phyloP scores from a whole-genome alignment of 2,329 filamentous ascomycete species.

The Fusarium sp. region DNA sequence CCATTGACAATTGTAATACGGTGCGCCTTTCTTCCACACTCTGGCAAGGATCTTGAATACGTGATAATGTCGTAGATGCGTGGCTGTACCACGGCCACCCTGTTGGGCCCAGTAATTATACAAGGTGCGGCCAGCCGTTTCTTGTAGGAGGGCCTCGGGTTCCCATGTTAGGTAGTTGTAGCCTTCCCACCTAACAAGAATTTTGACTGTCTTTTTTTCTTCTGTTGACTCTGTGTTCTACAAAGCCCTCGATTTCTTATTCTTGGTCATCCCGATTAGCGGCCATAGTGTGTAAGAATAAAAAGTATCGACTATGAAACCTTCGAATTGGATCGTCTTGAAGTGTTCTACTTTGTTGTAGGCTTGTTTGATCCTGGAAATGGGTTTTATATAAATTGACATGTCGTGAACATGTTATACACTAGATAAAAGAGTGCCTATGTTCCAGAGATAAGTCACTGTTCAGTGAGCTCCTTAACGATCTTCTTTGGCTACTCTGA shows the following conservation, averaged over 20 bases:
- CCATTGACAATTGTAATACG: neutral
- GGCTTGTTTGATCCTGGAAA: accelerated
- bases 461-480: neutral
- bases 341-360: neutral
- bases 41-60: neutral
- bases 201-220: accelerated
- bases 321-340: accelerated
- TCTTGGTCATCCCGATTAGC: neutral
- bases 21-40: neutral
- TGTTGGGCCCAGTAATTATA: neutral
- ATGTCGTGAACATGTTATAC: accelerated
- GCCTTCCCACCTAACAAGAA: neutral
- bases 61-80: neutral
- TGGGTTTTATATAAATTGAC: neutral
- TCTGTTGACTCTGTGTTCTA: neutral
- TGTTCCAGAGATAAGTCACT: no score
- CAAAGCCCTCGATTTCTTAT: neutral
- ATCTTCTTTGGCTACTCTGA: neutral
- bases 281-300: neutral
- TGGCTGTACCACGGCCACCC: neutral
- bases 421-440: accelerated
- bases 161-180: neutral
- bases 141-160: neutral
- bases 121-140: neutral
- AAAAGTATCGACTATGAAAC: neutral